Evolutionary conservation across 2,329 filamentous ascomycete species (phyloP), one percentile per base, ranked within the genome.

Genomic region (Aspergillus transmontanensis): DNA sequence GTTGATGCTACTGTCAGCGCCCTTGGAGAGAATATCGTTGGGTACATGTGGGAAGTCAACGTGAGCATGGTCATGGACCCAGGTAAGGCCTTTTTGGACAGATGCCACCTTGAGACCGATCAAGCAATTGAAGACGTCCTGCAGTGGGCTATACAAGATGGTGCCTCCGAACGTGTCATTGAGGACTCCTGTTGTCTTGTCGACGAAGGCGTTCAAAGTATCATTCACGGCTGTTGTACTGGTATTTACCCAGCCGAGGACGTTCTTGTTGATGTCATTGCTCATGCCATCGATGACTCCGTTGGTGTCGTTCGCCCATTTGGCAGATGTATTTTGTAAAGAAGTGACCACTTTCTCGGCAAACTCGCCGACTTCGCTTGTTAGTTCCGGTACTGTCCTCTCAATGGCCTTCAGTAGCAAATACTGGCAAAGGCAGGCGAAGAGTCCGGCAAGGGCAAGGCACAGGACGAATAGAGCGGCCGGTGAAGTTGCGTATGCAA

Each of bases 71-170:
- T 98, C 90, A 71, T 91, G 87, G 12, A 97, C 91, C 94, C 94
- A 99, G 0, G 92, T 96, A n/a, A 98, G 84, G 14, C 91, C 95
- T 73, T 91, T 90, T 76, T 98, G 88, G 68, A 99, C 87, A 26
- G 89, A 86, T 68, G 91, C 88, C 66, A 98, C 85, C 82, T 98
- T 98, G 73, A 96, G 84, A 9, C 90, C 88, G 67, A 98, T 87
- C n/a, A 98, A 84, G 74, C 95, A 98, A 73, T 92, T 86, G 66
- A 97, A 85, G 39, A 97, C 87, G 50, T 92, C 90, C 72, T 88
- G 84, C 72, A 97, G 89, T 0, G 93, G 91, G 32, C 89, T 86
- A 68, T 93, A 86, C 50, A 97, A 88, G 48, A 94, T 80, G 0
- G 94, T 97, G 54, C 88, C 89, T 57, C 92, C 92, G 75, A 98